A percentile compares a stretch with the other conserved stretches of the same genome.
These are phyloP conservation scores for Apodospora peruviana DNA, from an alignment of 495 filamentous ascomycete species.

Conservation along the genomic window DNA sequence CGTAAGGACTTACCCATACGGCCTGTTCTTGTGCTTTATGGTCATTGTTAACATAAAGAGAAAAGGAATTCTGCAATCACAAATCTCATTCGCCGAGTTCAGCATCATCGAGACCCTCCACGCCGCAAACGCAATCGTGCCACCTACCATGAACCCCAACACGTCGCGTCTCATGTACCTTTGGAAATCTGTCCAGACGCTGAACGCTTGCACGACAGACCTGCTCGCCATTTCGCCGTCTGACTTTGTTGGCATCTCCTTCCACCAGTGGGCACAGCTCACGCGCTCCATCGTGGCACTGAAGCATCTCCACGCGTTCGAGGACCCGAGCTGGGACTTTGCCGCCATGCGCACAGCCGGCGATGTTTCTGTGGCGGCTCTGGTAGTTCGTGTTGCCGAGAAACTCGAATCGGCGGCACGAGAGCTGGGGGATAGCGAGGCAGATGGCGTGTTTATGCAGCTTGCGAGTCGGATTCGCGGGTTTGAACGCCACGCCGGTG, in stretches of 20 bases:
- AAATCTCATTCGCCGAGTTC: background rate
- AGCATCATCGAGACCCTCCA: slow-evolving; percentile 1
- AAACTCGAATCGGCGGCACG: no score
- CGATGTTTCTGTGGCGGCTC: background rate
- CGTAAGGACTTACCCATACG: no score
- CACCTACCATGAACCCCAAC: background rate
- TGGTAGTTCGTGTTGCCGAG: background rate
- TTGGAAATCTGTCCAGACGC: slow-evolving; percentile 29
- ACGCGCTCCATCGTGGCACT: slow-evolving; percentile 30
- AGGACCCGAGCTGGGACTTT: background rate
- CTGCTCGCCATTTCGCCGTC: no score
- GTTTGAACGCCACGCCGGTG: no score
- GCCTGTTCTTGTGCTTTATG: no score
- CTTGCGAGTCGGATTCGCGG: background rate
- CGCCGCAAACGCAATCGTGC: slow-evolving; percentile 13
- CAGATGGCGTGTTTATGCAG: background rate
- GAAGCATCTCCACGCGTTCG: slow-evolving; percentile 19
- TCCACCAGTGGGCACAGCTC: slow-evolving; percentile 32
- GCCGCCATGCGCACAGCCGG: background rate
- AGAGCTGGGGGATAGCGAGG: background rate
- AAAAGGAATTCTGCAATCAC: background rate
- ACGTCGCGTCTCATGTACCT: slow-evolving; percentile 9
- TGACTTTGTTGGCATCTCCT: slow-evolving; percentile 2
- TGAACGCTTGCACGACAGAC: slow-evolving; percentile 33
- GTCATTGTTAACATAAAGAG: no score